These are phyloP conservation scores for Trapa incisa DNA, from an alignment of 345 rosid genomes.

Conservation along the genomic window DNA sequence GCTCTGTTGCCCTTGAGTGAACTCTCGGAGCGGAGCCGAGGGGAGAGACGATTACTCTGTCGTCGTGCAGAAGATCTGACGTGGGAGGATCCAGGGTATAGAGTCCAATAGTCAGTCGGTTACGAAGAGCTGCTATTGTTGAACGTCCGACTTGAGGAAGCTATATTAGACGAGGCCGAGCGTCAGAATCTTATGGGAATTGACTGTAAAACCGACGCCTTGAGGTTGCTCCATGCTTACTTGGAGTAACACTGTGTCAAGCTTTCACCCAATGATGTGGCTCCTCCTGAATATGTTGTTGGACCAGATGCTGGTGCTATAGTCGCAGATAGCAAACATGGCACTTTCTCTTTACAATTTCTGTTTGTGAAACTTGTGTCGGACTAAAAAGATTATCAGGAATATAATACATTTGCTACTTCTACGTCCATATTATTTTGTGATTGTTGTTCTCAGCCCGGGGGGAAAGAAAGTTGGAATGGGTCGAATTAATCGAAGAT, in stretches of 20 bases:
- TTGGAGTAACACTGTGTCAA: constrained; percentile 26
- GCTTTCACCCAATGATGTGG: constrained; percentile 16
- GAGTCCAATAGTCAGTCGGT: constrained; percentile 30
- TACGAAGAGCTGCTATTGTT: constrained; percentile 25
- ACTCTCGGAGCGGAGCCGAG: constrained; percentile 13
- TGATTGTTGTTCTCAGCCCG: not conserved
- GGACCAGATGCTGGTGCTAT: not conserved
- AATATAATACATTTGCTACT: not conserved
- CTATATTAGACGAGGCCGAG: constrained; percentile 22
- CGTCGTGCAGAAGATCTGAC: constrained; percentile 44
- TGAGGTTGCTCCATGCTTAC: constrained; percentile 22
- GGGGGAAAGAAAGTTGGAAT: too few relatives aligned
- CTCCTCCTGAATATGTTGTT: not conserved
- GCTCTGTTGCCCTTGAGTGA: constrained; percentile 47
- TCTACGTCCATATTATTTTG: not conserved
- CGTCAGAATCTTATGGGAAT: constrained; percentile 19
- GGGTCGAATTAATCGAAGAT: too few relatives aligned
- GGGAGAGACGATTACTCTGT: constrained; percentile 19
- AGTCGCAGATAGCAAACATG: not conserved
- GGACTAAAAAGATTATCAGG: not conserved
- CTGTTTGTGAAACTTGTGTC: not conserved
- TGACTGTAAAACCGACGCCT: constrained; percentile 29
- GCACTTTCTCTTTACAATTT: not conserved
- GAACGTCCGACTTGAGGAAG: constrained; percentile 32
- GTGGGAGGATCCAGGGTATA: constrained; percentile 20